Evolutionary conservation across 2,329 filamentous ascomycete genomes (phyloP).

Genomic region (Sporothrix curviconia): DNA sequence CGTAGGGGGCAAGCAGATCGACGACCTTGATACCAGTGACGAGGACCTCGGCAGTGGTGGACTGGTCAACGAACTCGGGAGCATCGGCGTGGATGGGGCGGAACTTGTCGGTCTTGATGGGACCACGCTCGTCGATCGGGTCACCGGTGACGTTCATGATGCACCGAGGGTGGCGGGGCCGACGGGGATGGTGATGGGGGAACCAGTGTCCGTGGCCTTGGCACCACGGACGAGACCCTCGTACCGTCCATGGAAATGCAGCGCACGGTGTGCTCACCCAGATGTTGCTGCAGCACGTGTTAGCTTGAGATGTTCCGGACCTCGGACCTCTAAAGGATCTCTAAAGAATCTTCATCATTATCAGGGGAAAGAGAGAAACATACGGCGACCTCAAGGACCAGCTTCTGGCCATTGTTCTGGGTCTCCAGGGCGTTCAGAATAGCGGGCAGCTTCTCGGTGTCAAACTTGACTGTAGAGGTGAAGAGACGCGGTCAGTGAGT

Average conservation of each 20-base stretch:
- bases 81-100: slow-evolving; percentile 91
- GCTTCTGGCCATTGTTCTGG: slow-evolving; percentile 85
- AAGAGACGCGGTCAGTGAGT: slow-evolving; percentile 20
- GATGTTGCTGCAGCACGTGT: slow-evolving; percentile 70
- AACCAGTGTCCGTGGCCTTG: slow-evolving; percentile 78
- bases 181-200: slow-evolving; percentile 94
- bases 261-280: slow-evolving; percentile 97
- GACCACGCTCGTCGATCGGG: slow-evolving; percentile 98
- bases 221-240: slow-evolving; percentile 97
- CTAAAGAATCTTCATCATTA: not conserved
- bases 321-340: no score
- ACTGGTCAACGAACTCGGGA: slow-evolving; percentile 89
- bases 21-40: slow-evolving; percentile 99
- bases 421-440: slow-evolving; percentile 97
- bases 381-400: slow-evolving; percentile 96
- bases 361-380: slow-evolving; percentile 26
- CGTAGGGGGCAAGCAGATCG: slow-evolving; percentile 96
- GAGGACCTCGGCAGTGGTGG: slow-evolving; percentile 90
- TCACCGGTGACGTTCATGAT: slow-evolving; percentile 99
- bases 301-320: not conserved
- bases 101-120: slow-evolving; percentile 86
- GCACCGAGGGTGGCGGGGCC: slow-evolving; percentile 86
- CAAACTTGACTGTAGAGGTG: slow-evolving; percentile 77
- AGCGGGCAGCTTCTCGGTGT: slow-evolving; percentile 81
- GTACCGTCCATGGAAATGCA: slow-evolving; percentile 99